These are phyloP conservation scores for Pseudopithomyces maydicus DNA, from an alignment of 2,329 filamentous ascomycete genomes.

Conservation along the genomic window DNA sequence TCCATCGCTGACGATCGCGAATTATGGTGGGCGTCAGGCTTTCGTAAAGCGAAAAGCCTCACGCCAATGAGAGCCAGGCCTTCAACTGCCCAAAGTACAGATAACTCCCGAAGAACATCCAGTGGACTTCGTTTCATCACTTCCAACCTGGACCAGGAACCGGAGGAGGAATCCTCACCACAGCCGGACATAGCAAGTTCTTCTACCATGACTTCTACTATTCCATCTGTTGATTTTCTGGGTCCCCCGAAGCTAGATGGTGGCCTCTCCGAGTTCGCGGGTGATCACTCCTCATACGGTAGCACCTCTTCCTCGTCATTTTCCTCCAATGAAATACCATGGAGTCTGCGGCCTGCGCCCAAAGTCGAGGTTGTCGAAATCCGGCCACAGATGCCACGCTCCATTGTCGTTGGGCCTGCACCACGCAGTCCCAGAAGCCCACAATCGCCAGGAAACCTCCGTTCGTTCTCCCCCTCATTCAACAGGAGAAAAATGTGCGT, in stretches of 20 bases:
- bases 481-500: conserved; percentile 19
- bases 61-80: conserved; percentile 28
- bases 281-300: conserved; percentile 33
- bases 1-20: conserved; percentile 33
- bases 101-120: conserved; percentile 16
- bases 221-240: conserved; percentile 40
- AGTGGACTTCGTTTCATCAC: conserved; percentile 13
- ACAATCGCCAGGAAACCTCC: conserved; percentile 13
- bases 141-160: conserved; percentile 12
- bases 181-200: conserved; percentile 40
- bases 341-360: conserved; percentile 27
- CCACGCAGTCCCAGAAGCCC: conserved; percentile 25
- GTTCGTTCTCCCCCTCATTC: conserved; percentile 6
- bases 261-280: conserved; percentile 37
- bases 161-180: conserved; percentile 32
- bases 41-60: conserved; percentile 38
- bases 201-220: conserved; percentile 31
- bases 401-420: conserved; percentile 31
- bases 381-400: conserved; percentile 30
- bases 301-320: conserved; percentile 34
- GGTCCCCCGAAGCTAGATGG: conserved; percentile 29
- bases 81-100: conserved; percentile 22
- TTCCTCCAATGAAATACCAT: conserved; percentile 33
- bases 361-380: conserved; percentile 26
- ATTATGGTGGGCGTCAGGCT: conserved; percentile 38